phyloP scores from a whole-genome alignment of 139 green algal genomes.

The Chlorella ohadii region DNA sequence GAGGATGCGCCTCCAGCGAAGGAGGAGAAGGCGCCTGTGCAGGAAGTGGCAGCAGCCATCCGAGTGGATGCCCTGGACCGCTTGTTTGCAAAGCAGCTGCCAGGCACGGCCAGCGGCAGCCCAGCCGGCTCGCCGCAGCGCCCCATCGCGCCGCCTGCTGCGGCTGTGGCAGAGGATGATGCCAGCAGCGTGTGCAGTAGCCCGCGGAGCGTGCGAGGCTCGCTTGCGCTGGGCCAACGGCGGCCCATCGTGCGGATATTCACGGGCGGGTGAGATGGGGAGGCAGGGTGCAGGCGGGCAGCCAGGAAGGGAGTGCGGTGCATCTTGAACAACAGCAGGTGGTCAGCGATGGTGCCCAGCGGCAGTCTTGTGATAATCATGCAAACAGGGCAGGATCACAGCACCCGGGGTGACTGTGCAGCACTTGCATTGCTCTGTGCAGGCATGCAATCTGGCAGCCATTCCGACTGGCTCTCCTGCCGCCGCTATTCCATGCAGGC shows the following conservation, averaged over 20 bases:
- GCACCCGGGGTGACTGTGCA: too few relatives aligned
- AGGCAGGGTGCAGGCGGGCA: too few relatives aligned
- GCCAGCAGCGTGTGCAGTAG: background rate
- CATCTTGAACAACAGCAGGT: too few relatives aligned
- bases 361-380: too few relatives aligned
- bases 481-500: background rate
- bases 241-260: background rate
- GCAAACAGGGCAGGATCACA: too few relatives aligned
- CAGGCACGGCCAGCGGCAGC: background rate
- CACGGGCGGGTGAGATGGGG: background rate
- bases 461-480: background rate
- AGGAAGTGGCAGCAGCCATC: background rate
- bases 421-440: too few relatives aligned
- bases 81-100: slow-evolving; percentile 20
- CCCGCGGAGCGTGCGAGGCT: background rate
- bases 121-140: background rate
- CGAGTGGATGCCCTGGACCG: slow-evolving; percentile 20
- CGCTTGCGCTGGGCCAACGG: background rate
- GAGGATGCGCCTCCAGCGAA: background rate
- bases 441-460: too few relatives aligned
- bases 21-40: slow-evolving; percentile 8
- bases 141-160: background rate
- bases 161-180: background rate
- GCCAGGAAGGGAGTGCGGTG: too few relatives aligned
- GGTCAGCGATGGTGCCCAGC: too few relatives aligned